Evolutionary conservation across 169 alveolate genomes (phyloP).

Genomic region (Theileria orientalis): DNA sequence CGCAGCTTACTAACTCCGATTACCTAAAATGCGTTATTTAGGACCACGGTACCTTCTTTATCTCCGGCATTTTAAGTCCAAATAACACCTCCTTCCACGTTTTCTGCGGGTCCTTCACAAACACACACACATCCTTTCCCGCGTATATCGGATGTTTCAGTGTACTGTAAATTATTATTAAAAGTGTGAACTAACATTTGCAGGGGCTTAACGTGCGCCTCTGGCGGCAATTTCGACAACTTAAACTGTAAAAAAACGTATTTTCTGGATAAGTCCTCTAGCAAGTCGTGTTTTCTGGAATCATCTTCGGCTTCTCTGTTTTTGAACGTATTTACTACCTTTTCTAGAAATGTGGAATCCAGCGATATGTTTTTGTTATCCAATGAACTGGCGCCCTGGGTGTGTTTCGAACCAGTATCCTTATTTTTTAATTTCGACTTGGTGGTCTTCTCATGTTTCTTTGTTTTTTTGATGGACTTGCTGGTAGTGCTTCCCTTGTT

Average conservation of each 20-base stretch:
- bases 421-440: conserved; percentile 32
- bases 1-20: conserved; percentile 49
- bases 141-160: conserved; percentile 46
- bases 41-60: conserved; percentile 37
- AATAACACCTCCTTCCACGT: conserved; percentile 44
- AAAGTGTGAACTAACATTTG: conserved; percentile 19
- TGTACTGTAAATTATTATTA: conserved; percentile 10
- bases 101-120: conserved; percentile 66
- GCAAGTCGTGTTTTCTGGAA: conserved; percentile 3
- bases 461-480: conserved; percentile 21
- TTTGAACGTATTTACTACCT: conserved; percentile 46
- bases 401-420: conserved; percentile 15
- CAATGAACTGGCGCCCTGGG: conserved; percentile 18
- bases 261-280: conserved; percentile 49
- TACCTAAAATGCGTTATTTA: conserved; percentile 16
- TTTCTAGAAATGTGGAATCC: conserved; percentile 10
- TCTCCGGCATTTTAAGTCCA: conserved; percentile 43
- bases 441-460: conserved; percentile 28
- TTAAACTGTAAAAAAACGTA: conserved; percentile 34
- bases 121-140: conserved; percentile 54
- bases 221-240: conserved; percentile 36
- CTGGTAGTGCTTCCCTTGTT: conserved; percentile 26
- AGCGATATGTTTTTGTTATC: conserved; percentile 41
- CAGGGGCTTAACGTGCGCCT: conserved; percentile 52
- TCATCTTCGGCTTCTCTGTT: conserved; percentile 30